phyloP scores from a whole-genome alignment of 805 yeast species.

The Brettanomyces nanus region DNA sequence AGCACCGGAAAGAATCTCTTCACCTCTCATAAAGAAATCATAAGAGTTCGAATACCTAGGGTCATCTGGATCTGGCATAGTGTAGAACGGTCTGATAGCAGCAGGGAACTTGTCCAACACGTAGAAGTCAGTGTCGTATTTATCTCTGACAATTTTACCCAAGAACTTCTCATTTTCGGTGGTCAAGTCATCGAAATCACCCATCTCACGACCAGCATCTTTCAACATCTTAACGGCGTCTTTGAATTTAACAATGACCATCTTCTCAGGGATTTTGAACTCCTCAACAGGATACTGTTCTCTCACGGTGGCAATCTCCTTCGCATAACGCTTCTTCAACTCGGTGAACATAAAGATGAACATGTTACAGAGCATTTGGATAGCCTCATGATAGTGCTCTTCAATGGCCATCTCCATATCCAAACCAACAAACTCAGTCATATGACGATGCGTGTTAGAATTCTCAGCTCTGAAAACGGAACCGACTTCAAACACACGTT shows the following conservation, averaged over 20 bases:
- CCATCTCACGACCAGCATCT: slow-evolving; percentile 80
- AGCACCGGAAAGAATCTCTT: slow-evolving; percentile 98
- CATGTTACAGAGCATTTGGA: slow-evolving; percentile 47
- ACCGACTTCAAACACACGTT: slow-evolving; percentile 90
- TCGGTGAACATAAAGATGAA: slow-evolving; percentile 84
- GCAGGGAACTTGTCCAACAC: slow-evolving; percentile 97
- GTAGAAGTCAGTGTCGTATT: slow-evolving; percentile 96
- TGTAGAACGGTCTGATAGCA: slow-evolving; percentile 95
- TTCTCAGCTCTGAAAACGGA: slow-evolving; percentile 99
- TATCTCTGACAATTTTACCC: slow-evolving; percentile 86
- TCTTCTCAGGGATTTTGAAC: slow-evolving; percentile 87
- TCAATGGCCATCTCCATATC: slow-evolving; percentile 98
- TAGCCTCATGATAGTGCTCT: slow-evolving; percentile 94
- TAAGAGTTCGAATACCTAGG: slow-evolving; percentile 93
- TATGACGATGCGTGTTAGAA: slow-evolving; percentile 97
- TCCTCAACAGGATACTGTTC: slow-evolving; percentile 97
- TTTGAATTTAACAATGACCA: slow-evolving; percentile 82
- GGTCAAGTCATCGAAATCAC: slow-evolving; percentile 79
- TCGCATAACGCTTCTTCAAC: slow-evolving; percentile 68
- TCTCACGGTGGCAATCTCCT: slow-evolving; percentile 84
- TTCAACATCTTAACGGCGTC: slow-evolving; percentile 86
- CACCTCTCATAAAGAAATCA: slow-evolving; percentile 99
- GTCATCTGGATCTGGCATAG: slow-evolving; percentile 96
- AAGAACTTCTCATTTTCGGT: slow-evolving; percentile 93
- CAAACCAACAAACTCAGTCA: slow-evolving; percentile 97